Conservation (phyloP, 2,329 filamentous ascomycete species). For the Nakataea oryzae region DNA sequence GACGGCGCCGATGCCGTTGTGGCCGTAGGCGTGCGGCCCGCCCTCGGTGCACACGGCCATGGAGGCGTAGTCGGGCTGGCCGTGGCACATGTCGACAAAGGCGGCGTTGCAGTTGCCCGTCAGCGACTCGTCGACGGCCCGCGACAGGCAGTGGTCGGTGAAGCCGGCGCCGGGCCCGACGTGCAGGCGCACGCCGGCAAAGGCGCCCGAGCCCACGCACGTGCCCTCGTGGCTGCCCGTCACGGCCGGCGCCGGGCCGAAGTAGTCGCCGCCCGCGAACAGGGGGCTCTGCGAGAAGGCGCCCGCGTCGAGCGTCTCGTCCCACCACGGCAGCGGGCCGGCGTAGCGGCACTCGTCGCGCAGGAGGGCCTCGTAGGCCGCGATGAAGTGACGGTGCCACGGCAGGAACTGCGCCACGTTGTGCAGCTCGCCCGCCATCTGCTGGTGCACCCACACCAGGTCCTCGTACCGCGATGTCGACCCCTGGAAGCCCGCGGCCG, state of each 20-base stretch:
- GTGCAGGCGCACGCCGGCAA: conserved; percentile 16
- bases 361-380: conserved; percentile 23
- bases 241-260: conserved; percentile 16
- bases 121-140: conserved; percentile 19
- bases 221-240: conserved; percentile 17
- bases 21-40: conserved; percentile 24
- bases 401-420: conserved; percentile 21
- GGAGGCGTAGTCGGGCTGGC: conserved; percentile 16
- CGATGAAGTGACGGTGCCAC: conserved; percentile 28
- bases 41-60: conserved; percentile 21
- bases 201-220: conserved; percentile 21
- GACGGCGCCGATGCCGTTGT: conserved; percentile 23
- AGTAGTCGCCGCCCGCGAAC: conserved; percentile 16
- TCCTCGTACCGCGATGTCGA: conserved; percentile 5
- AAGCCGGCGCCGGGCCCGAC: conserved; percentile 17
- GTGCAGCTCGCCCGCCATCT: conserved; percentile 10
- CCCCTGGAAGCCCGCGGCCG: not conserved
- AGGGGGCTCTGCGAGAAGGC: conserved; percentile 18
- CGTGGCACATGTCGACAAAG: conserved; percentile 21
- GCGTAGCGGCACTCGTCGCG: conserved; percentile 25
- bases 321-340: conserved; percentile 27
- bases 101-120: conserved; percentile 17
- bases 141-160: conserved; percentile 20
- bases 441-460: conserved; percentile 6
- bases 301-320: conserved; percentile 24